Percentiles rank a stretch among this genome's conserved stretches.
Evolutionary conservation across 1,139 yeast genomes (phyloP).

Genomic region (Yamadazyma dendronema): DNA sequence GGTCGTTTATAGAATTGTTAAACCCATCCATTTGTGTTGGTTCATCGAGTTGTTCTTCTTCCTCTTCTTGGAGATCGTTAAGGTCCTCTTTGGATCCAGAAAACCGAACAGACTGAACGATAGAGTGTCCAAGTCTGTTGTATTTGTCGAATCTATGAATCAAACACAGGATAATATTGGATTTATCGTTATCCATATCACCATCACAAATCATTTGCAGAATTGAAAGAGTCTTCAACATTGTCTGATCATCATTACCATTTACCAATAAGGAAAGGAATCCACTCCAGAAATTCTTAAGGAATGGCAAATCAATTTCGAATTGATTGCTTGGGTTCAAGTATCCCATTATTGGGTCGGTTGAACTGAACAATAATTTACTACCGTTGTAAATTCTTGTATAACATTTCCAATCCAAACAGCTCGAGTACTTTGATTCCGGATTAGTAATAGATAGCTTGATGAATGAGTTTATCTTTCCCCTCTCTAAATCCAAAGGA

Average conservation of each 20-base stretch:
- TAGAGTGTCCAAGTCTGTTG: conserved; percentile 10
- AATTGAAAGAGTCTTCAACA: conserved; percentile 20
- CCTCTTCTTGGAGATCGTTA: conserved; percentile 10
- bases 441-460: conserved; percentile 20
- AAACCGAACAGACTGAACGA: conserved; percentile 6
- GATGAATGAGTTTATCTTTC: conserved; percentile 30
- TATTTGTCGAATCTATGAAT: conserved; percentile 25
- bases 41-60: conserved; percentile 5
- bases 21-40: conserved; percentile 4
- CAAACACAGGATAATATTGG: conserved; percentile 22
- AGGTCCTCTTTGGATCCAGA: conserved; percentile 8
- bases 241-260: conserved; percentile 29
- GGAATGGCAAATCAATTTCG: conserved; percentile 38
- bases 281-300: conserved; percentile 42
- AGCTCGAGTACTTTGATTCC: conserved; percentile 10
- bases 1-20: neutral
- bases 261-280: conserved; percentile 35
- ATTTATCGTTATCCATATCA: conserved; percentile 17
- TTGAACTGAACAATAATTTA: conserved; percentile 23
- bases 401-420: conserved; percentile 36
- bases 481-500: conserved; percentile 23
- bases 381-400: conserved; percentile 29
- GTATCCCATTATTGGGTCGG: conserved; percentile 39
- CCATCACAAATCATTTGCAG: conserved; percentile 31
- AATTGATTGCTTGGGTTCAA: conserved; percentile 18